Percentiles rank a stretch among this genome's conserved stretches.
These are phyloP conservation scores for Bipolaris zeicola DNA, from an alignment of 2,329 filamentous ascomycete genomes.

Conservation along the genomic window DNA sequence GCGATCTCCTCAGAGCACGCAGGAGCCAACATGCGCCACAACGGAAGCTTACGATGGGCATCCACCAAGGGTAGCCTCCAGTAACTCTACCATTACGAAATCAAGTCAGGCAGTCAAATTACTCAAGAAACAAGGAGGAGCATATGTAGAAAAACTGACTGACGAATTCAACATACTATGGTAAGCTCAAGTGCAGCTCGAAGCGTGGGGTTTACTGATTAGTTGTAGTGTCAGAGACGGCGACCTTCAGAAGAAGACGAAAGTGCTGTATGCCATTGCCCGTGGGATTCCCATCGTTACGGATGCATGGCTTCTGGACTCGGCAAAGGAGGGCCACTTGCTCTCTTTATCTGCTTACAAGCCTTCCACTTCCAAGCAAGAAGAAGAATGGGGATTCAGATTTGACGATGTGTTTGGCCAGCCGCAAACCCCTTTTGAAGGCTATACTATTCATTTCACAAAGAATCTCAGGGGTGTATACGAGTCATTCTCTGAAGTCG, in stretches of 20 bases:
- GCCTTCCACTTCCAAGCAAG: constrained; percentile 40
- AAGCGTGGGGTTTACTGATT: constrained; percentile 17
- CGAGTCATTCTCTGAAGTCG: constrained; percentile 46
- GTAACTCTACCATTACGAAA: constrained; percentile 38
- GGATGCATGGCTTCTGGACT: constrained; percentile 54
- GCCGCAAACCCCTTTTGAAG: constrained; percentile 53
- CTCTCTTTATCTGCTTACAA: constrained; percentile 44
- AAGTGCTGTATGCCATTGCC: constrained; percentile 53
- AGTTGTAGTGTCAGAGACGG: constrained; percentile 46
- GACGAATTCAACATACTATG: constrained; percentile 41
- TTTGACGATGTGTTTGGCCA: constrained; percentile 40
- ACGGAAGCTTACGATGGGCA: constrained; percentile 30
- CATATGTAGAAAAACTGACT: constrained; percentile 39
- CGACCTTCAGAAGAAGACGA: constrained; percentile 51
- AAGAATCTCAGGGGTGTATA: constrained; percentile 44
- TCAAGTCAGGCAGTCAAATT: constrained; percentile 37
- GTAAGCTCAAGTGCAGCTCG: constrained; percentile 22
- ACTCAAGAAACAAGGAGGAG: constrained; percentile 42
- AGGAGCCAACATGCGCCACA: constrained; percentile 17
- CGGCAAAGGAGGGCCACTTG: constrained; percentile 43
- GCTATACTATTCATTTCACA: constrained; percentile 58
- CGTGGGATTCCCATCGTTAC: constrained; percentile 54
- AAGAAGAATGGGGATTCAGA: constrained; percentile 49
- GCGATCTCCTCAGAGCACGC: constrained; percentile 28
- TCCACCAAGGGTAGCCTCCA: constrained; percentile 40